A percentile compares a stretch with the other conserved stretches of the same genome.
phyloP scores from a whole-genome alignment of 495 filamentous ascomycete genomes.

The Tuber microsphaerosporum region DNA sequence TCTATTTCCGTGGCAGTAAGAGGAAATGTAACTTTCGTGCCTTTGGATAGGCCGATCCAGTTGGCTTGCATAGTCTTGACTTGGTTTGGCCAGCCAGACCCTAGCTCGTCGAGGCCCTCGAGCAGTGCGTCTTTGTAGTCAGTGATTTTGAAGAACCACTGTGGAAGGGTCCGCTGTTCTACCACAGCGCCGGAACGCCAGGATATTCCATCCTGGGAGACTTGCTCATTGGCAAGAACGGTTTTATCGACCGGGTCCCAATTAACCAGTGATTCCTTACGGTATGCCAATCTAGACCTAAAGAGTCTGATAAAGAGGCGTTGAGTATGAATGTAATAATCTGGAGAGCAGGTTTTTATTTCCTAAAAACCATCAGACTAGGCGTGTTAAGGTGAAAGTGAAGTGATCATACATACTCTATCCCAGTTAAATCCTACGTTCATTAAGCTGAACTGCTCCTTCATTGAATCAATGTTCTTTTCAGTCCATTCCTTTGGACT shows the following conservation, averaged over 20 bases:
- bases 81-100: conserved; percentile 66
- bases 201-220: conserved; percentile 71
- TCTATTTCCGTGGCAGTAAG: conserved; percentile 41
- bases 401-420: conserved; percentile 51
- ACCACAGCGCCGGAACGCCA: conserved; percentile 86
- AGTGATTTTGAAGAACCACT: conserved; percentile 86
- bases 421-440: conserved; percentile 77
- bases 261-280: conserved; percentile 72
- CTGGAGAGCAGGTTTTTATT: conserved; percentile 70
- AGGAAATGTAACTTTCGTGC: conserved; percentile 64
- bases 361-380: conserved; percentile 50
- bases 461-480: conserved; percentile 74
- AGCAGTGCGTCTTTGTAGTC: conserved; percentile 67
- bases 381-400: conserved; percentile 9
- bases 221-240: conserved; percentile 85
- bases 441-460: conserved; percentile 67
- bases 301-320: conserved; percentile 70
- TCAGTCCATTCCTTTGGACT: conserved; percentile 72
- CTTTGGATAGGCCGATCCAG: conserved; percentile 75
- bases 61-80: conserved; percentile 79
- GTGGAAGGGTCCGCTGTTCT: conserved; percentile 68
- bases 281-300: conserved; percentile 67
- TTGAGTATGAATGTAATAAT: conserved; percentile 84
- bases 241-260: conserved; percentile 86
- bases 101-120: conserved; percentile 60